phyloP scores from a whole-genome alignment of 2,329 filamentous ascomycete species.

The Teratosphaeria nubilosa region DNA sequence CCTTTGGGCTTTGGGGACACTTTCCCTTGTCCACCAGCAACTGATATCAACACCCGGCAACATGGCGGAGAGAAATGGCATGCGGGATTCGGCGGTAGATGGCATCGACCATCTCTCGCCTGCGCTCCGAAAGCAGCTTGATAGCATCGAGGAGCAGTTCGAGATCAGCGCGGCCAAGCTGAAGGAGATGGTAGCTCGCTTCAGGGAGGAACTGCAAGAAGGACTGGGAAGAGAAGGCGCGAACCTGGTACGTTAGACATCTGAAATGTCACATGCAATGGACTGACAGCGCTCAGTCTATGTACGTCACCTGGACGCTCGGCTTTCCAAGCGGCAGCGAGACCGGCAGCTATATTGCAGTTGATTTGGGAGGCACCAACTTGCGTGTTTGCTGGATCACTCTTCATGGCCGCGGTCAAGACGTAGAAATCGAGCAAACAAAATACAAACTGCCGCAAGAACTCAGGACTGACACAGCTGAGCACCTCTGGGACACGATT shows the following conservation, averaged over 20 bases:
- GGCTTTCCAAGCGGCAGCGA: constrained; percentile 79
- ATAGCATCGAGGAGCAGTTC: constrained; percentile 69
- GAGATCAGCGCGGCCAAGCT: constrained; percentile 64
- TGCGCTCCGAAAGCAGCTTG: constrained; percentile 65
- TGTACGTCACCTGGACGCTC: constrained; percentile 98
- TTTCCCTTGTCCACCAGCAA: neutral
- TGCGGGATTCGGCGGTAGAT: neutral
- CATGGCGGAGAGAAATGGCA: neutral
- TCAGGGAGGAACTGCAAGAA: constrained; percentile 73
- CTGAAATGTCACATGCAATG: neutral
- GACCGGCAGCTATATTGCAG: constrained; percentile 74
- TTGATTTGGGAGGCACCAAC: constrained; percentile 96
- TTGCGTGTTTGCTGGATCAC: constrained; percentile 90
- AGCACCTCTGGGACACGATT: constrained; percentile 92
- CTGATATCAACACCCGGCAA: neutral
- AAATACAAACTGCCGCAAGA: constrained; percentile 95
- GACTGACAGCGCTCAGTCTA: constrained; percentile 54
- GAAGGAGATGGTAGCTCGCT: constrained; percentile 77
- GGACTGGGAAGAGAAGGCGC: constrained; percentile 31
- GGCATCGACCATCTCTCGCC: constrained; percentile 3
- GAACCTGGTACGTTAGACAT: constrained; percentile 2
- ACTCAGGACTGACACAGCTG: constrained; percentile 73
- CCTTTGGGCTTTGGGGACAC: neutral
- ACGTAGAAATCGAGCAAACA: constrained; percentile 92
- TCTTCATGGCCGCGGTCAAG: constrained; percentile 75